Evolutionary conservation across 371 early-diverging fungal species (phyloP).

Genomic region (Syncephalastrum sp.): DNA sequence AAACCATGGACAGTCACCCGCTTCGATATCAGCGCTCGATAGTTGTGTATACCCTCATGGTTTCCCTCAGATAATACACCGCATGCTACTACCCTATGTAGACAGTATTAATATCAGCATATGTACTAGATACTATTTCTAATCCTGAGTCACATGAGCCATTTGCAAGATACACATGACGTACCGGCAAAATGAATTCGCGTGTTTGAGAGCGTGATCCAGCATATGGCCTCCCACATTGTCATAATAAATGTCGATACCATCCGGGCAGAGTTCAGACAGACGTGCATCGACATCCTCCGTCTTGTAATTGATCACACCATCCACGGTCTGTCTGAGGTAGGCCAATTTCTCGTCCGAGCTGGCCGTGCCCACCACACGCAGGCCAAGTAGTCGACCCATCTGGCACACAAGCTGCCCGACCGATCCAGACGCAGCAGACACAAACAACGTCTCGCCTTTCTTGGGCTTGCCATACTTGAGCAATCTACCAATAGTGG

Average conservation of each 20-base stretch:
- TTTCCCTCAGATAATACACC: constrained; percentile 59
- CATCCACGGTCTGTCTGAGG: constrained; percentile 57
- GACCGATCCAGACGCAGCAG: constrained; percentile 59
- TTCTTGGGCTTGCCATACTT: constrained; percentile 37
- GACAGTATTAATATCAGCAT: background rate
- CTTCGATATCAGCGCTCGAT: constrained; percentile 36
- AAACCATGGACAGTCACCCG: constrained; percentile 68
- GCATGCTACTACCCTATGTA: constrained; percentile 41
- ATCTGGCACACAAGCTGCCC: constrained; percentile 65
- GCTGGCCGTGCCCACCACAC: constrained; percentile 77
- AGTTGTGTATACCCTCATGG: constrained; percentile 31
- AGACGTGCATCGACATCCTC: constrained; percentile 42
- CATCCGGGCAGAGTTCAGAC: constrained; percentile 54
- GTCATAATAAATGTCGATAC: constrained; percentile 76
- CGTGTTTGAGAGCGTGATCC: constrained; percentile 55
- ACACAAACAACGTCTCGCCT: constrained; percentile 53
- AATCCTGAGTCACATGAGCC: background rate
- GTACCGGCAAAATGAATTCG: constrained; percentile 54
- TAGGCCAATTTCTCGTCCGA: constrained; percentile 74
- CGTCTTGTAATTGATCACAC: constrained; percentile 83
- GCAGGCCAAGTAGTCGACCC: constrained; percentile 65
- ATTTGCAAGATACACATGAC: background rate
- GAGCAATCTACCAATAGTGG: constrained; percentile 19
- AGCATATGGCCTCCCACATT: constrained; percentile 73
- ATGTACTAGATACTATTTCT: no score